Evolutionary conservation across 768 basidiomycete genomes (phyloP).

Genomic region (Suillus decipiens): DNA sequence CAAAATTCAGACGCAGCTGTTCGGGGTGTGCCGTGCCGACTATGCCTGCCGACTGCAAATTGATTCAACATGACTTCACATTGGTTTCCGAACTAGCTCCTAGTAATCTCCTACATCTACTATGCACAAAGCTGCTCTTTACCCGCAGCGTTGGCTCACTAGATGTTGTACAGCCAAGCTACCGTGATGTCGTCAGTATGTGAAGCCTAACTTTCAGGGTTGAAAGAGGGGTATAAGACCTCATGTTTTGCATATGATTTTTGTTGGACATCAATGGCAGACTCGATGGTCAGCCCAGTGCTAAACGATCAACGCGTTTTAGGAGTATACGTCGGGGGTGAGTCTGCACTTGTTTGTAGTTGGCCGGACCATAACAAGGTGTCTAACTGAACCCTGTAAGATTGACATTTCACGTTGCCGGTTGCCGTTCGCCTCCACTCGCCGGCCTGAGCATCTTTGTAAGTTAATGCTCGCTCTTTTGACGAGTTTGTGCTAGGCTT

Average conservation of each 20-base stretch:
- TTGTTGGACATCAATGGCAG: not conserved
- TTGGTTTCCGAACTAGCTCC: no score
- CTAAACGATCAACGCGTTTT: not conserved
- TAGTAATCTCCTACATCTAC: not conserved
- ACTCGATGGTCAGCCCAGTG: not conserved
- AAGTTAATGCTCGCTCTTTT: not conserved
- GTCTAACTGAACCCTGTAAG: not conserved
- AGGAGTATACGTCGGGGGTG: conserved; percentile 5
- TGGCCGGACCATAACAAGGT: not conserved
- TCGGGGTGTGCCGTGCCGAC: no score
- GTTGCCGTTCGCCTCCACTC: not conserved
- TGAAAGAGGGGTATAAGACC: not conserved
- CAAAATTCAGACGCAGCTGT: no score
- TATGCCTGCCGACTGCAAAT: no score
- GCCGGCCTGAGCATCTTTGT: conserved; percentile 6
- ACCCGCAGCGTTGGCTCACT: not conserved
- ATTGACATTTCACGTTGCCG: no score
- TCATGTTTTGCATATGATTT: not conserved
- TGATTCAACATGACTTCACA: no score
- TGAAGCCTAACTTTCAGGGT: not conserved
- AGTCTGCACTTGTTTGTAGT: not conserved
- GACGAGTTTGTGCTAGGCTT: not conserved
- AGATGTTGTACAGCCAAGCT: not conserved
- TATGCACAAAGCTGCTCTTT: not conserved
- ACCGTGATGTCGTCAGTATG: not conserved